Conservation (phyloP, 2,329 filamentous ascomycete genomes). For the Monilinia fructigena region DNA sequence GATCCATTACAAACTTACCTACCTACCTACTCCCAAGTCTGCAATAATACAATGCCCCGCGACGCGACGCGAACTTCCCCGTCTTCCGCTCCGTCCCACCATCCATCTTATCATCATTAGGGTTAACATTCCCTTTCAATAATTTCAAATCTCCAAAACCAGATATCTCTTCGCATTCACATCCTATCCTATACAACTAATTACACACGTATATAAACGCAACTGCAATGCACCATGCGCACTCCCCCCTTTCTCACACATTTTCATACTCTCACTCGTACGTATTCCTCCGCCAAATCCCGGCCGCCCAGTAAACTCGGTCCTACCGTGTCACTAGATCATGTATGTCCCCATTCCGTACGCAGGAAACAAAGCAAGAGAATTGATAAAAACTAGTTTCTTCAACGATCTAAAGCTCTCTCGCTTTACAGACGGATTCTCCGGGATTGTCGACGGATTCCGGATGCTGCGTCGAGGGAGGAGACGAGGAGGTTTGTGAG, state of each 20-base stretch:
- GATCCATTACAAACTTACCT: no score
- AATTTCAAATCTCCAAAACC: not conserved
- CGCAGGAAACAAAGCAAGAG: no score
- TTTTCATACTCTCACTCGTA: not conserved
- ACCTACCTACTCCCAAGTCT: no score
- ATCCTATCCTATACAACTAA: not conserved
- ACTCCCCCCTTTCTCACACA: not conserved
- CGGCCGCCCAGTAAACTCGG: conserved; percentile 41
- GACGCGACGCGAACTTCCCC: conserved; percentile 16
- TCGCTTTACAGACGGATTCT: conserved; percentile 59
- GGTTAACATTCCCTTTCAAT: not conserved
- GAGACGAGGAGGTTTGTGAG: conserved; percentile 58
- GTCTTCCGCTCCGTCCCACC: conserved; percentile 17
- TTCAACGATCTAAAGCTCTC: conserved; percentile 55
- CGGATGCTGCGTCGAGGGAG: conserved; percentile 50
- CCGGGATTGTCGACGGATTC: conserved; percentile 53
- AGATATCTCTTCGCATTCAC: not conserved
- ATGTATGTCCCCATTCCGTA: conserved; percentile 46
- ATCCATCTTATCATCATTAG: conserved; percentile 4
- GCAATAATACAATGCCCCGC: conserved; percentile 19
- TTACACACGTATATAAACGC: not conserved
- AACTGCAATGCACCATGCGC: conserved; percentile 12
- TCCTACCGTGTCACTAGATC: conserved; percentile 55
- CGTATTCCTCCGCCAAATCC: conserved; percentile 23
- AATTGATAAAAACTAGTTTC: conserved; percentile 45